Conservation (phyloP, 495 filamentous ascomycete species). For the Hypoxylon cercidicola region DNA sequence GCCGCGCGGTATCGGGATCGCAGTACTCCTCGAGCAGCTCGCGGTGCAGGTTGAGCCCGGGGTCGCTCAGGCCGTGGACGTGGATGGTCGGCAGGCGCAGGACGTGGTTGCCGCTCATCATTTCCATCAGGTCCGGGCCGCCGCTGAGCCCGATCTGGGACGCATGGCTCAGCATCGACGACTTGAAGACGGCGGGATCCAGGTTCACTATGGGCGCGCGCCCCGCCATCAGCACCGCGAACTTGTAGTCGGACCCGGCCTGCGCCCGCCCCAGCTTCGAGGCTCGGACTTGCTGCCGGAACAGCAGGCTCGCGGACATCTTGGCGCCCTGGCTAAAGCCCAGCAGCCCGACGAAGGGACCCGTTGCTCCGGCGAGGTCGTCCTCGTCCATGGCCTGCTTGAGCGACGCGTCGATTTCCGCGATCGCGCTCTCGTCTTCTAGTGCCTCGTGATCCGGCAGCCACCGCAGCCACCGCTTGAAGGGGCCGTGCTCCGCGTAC, state of each 20-base stretch:
- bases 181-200: slow-evolving; percentile 45
- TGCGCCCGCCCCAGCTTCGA: slow-evolving; percentile 9
- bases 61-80: slow-evolving; percentile 69
- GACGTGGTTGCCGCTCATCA: slow-evolving; percentile 37
- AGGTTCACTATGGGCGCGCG: slow-evolving; percentile 64
- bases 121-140: slow-evolving; percentile 41
- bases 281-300: slow-evolving; percentile 44
- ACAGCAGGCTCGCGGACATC: slow-evolving; percentile 60
- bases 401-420: slow-evolving; percentile 48
- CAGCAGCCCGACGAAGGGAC: slow-evolving; percentile 67
- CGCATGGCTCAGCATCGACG: slow-evolving; percentile 34
- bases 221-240: slow-evolving; percentile 65
- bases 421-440: slow-evolving; percentile 44
- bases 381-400: slow-evolving; percentile 53
- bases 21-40: slow-evolving; percentile 62
- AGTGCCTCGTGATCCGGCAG: slow-evolving; percentile 57
- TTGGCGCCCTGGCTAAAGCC: slow-evolving; percentile 71
- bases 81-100: slow-evolving; percentile 67
- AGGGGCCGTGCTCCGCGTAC: slow-evolving; percentile 66
- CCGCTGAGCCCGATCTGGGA: slow-evolving; percentile 32
- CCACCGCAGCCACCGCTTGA: slow-evolving; percentile 68
- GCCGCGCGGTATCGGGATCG: slow-evolving; percentile 50
- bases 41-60: slow-evolving; percentile 62
- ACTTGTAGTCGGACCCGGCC: slow-evolving; percentile 43
- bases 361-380: slow-evolving; percentile 51